Evolutionary conservation across 306 rosid genomes (phyloP).

Genomic region (Datisca glomerata): DNA sequence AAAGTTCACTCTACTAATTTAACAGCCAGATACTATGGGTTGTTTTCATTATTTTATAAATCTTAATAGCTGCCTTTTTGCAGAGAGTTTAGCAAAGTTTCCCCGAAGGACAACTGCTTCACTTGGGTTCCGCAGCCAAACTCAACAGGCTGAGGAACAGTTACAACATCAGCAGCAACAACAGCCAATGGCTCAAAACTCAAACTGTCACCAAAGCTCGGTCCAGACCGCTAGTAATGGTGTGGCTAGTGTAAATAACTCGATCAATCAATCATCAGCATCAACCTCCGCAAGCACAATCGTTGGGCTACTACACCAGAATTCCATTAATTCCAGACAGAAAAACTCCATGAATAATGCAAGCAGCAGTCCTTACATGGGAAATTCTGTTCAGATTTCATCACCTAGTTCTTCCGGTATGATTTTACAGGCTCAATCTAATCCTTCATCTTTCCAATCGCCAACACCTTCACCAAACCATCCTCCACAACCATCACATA

Average conservation of each 20-base stretch:
- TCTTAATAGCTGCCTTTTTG: neutral
- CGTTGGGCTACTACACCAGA: conserved; percentile 89
- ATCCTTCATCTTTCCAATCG: conserved; percentile 69
- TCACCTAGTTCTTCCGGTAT: conserved; percentile 75
- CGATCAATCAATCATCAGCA: conserved; percentile 49
- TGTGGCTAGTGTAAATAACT: conserved; percentile 53
- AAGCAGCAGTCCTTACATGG: conserved; percentile 74
- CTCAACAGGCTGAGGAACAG: conserved; percentile 64
- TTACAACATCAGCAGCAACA: conserved; percentile 45
- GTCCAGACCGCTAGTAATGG: conserved; percentile 62
- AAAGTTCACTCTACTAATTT: neutral
- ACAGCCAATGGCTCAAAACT: conserved; percentile 36
- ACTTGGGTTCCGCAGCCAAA: conserved; percentile 51
- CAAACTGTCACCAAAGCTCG: conserved; percentile 47
- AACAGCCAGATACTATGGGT: neutral
- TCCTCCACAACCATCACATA: conserved; percentile 59
- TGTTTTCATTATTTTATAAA: neutral
- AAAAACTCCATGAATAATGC: too few relatives aligned
- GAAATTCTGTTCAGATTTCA: conserved; percentile 70
- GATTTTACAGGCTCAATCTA: conserved; percentile 56
- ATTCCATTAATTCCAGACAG: conserved; percentile 84
- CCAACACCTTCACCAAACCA: conserved; percentile 71
- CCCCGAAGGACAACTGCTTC: conserved; percentile 68
- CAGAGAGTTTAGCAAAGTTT: conserved; percentile 88
- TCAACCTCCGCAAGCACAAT: conserved; percentile 76